Evolutionary conservation across 345 rosid species (phyloP).

Genomic region (Diplotaxis tenuifolia): DNA sequence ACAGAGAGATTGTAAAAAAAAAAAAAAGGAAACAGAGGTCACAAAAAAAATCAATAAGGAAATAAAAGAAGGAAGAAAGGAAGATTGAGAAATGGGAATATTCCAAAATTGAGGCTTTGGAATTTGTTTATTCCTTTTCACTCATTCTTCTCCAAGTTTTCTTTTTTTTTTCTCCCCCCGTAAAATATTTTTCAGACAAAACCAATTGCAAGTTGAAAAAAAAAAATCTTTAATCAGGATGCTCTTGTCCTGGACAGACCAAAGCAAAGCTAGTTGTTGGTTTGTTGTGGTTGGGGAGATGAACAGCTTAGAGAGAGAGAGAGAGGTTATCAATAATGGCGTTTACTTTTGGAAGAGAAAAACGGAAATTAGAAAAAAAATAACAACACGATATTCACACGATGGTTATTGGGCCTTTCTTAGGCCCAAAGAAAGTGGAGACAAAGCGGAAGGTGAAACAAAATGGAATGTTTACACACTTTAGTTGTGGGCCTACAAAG

Average conservation of each 20-base stretch:
- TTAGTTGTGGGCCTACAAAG: not conserved
- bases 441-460: not conserved
- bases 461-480: not conserved
- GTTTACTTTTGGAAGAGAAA: not conserved
- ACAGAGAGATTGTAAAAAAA: not conserved
- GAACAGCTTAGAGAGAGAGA: slow-evolving; percentile 27
- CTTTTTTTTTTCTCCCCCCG: not conserved
- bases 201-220: not conserved
- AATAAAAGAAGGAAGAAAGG: not conserved
- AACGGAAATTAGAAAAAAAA: not conserved
- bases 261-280: slow-evolving; percentile 38
- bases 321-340: slow-evolving; percentile 26
- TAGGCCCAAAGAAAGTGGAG: not conserved
- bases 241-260: slow-evolving; percentile 33
- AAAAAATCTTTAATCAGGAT: slow-evolving; percentile 23
- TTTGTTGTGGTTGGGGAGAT: slow-evolving; percentile 48
- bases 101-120: slow-evolving; percentile 38
- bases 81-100: slow-evolving; percentile 36
- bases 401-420: not conserved
- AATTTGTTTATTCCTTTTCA: slow-evolving; percentile 21
- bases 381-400: not conserved
- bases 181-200: slow-evolving; percentile 18
- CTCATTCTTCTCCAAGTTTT: slow-evolving; percentile 23
- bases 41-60: slow-evolving; percentile 18
- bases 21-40: slow-evolving; percentile 7